Conservation (phyloP, 768 basidiomycete genomes). For the Tremella yokohamensis region DNA sequence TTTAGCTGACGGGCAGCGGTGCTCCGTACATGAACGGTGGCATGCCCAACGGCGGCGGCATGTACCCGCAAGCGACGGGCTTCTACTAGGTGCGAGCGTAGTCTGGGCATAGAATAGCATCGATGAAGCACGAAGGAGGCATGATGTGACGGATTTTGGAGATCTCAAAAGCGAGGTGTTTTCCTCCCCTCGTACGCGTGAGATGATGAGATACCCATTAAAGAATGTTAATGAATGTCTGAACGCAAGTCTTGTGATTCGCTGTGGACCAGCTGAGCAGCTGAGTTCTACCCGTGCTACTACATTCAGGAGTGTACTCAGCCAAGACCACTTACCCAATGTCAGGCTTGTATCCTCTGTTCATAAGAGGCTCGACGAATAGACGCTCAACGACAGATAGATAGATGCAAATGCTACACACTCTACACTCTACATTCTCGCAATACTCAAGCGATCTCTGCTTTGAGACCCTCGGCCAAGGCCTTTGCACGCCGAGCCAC, state of each 20-base stretch:
- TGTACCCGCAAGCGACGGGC: constrained; percentile 41
- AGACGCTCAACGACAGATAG: too few relatives aligned
- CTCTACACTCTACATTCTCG: too few relatives aligned
- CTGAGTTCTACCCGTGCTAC: too few relatives aligned
- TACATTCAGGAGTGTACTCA: too few relatives aligned
- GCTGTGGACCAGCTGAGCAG: too few relatives aligned
- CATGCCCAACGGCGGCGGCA: constrained; percentile 35
- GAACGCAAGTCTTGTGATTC: too few relatives aligned
- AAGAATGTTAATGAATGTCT: too few relatives aligned
- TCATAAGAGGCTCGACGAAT: too few relatives aligned
- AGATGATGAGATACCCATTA: constrained; percentile 5
- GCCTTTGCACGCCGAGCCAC: constrained; percentile 60
- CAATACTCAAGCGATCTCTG: constrained; percentile 4
- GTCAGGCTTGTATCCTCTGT: too few relatives aligned
- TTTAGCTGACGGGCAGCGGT: constrained; percentile 8
- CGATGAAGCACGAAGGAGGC: constrained; percentile 1
- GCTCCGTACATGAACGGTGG: constrained; percentile 32
- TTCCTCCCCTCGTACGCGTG: constrained; percentile 1
- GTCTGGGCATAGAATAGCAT: background rate
- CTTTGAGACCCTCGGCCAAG: constrained; percentile 55
- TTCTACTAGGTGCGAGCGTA: constrained; percentile 24
- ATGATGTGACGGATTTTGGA: too few relatives aligned
- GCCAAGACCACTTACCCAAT: too few relatives aligned
- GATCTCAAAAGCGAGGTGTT: constrained; percentile 5
- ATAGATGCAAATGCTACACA: too few relatives aligned